Conservation (phyloP, 306 rosid species). For the Quercus suber region DNA sequence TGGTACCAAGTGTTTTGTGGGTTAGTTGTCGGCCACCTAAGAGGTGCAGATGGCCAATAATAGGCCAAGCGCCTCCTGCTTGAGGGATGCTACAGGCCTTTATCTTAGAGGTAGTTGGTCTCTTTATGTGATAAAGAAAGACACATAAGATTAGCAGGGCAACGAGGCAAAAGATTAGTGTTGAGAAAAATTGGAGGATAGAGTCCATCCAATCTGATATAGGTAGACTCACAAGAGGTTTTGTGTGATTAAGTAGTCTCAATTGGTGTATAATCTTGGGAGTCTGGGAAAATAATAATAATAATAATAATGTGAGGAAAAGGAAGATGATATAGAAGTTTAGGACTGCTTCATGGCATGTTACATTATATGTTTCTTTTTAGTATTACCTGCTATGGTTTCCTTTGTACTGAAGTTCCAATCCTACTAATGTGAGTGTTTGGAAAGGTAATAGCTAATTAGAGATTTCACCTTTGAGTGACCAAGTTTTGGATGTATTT, state of each 20-base stretch:
- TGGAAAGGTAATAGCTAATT: neutral
- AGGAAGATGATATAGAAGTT: too few species aligned
- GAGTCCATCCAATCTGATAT: slow-evolving; percentile 16
- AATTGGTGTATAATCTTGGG: too few species aligned
- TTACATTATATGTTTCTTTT: too few species aligned
- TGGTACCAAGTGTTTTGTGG: slow-evolving; percentile 23
- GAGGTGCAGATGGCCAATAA: slow-evolving; percentile 37
- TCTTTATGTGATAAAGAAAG: slow-evolving; percentile 12
- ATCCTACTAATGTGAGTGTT: neutral
- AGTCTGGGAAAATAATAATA: too few species aligned
- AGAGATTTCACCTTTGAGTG: too few species aligned
- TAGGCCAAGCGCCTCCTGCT: slow-evolving; percentile 34
- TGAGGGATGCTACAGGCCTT: slow-evolving; percentile 13
- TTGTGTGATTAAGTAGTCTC: too few species aligned
- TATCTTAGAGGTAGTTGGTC: neutral
- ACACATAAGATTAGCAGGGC: slow-evolving; percentile 9
- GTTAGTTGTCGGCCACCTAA: slow-evolving; percentile 12
- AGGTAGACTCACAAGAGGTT: neutral
- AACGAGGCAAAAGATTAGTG: slow-evolving; percentile 3
- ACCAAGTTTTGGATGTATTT: too few species aligned
- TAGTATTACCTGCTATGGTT: too few species aligned
- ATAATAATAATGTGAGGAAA: too few species aligned
- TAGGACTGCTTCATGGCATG: too few species aligned
- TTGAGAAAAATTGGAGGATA: neutral
- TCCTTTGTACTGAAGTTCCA: too few species aligned